Evolutionary conservation across 129 eudicot genomes (phyloP).

Genomic region (Saussurea involucrata): DNA sequence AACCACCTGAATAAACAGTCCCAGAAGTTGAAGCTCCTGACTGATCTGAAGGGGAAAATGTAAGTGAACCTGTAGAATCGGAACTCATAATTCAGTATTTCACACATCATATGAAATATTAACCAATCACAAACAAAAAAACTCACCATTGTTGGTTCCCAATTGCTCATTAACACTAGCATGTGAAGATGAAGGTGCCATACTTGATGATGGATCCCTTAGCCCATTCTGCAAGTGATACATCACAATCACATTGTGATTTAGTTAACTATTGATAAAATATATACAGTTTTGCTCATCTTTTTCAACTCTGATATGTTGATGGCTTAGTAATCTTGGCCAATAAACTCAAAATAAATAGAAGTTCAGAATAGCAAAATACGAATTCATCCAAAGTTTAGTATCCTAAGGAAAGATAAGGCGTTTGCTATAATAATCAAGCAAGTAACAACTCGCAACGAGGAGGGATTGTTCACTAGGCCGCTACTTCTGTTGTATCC

Average conservation of each 20-base stretch:
- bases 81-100: not conserved
- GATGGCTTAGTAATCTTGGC: not conserved
- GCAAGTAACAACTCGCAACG: too few relatives aligned
- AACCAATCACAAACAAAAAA: not conserved
- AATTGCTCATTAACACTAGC: slow-evolving; percentile 5
- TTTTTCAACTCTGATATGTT: not conserved
- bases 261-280: not conserved
- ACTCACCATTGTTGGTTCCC: not conserved
- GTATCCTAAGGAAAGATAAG: not conserved
- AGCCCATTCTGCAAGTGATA: slow-evolving; percentile 36
- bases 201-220: slow-evolving; percentile 25
- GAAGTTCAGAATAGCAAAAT: not conserved
- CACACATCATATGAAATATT: not conserved
- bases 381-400: not conserved
- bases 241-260: not conserved
- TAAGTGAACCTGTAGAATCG: slow-evolving; percentile 15
- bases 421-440: not conserved
- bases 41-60: slow-evolving; percentile 31
- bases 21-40: slow-evolving; percentile 47
- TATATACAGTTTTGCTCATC: not conserved
- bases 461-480: not conserved
- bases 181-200: slow-evolving; percentile 18
- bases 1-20: slow-evolving; percentile 44
- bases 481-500: not conserved
- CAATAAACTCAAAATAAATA: not conserved